Evolutionary conservation across 2,329 filamentous ascomycete species (phyloP), one percentile per base, ranked within the genome.

Genomic region (Colletotrichum coccodes): DNA sequence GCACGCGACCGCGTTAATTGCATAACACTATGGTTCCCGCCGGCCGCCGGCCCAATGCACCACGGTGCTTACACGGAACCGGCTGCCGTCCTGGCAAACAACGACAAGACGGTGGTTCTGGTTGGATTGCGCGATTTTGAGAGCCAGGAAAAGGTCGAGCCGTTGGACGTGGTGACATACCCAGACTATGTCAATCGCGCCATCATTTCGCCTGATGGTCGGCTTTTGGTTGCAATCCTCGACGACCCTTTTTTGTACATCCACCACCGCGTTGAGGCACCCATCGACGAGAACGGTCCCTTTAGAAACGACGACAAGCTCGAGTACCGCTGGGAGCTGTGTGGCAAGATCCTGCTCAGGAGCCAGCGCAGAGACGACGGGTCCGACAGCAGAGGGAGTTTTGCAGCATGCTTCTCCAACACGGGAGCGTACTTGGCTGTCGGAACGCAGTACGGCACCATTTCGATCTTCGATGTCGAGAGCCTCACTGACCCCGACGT

Each of bases 181-280:
- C 91, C 93, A 6, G 92, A 95, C 76, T 92, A 91, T 72, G 95
- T 98, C 83, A 99, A 99, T 75, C 94, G 97, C 76, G 94, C 95
- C 38, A 89, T 95, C n/a, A 91, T 99, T 60, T 98, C 95, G 7
- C 96, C 95, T 0, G 92, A 98, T 77, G 95, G 95, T 1, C 88
- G 86, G 23, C 81, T 95, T 12, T 85, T 98, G 23, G 87, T 95
- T 6, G 93, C 94, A 2, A 93, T 98, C 49, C 93, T 95, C 46
- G 96, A 99, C 76, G 92, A 95, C 74, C 92, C 94, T 1, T 93
- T 90, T 71, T 89, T 95, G 23, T 98, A 96, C 79, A 90, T 98
- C 72, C 96, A 97, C 78, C 83, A 88, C 71, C 85, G 91, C 53
- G 77, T 78, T 3, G 77, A 76, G 46, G 79, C 83, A 72, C 73